These are phyloP conservation scores for Monosporascus sp. DNA, from an alignment of 2,329 filamentous ascomycete species.

Conservation along the genomic window DNA sequence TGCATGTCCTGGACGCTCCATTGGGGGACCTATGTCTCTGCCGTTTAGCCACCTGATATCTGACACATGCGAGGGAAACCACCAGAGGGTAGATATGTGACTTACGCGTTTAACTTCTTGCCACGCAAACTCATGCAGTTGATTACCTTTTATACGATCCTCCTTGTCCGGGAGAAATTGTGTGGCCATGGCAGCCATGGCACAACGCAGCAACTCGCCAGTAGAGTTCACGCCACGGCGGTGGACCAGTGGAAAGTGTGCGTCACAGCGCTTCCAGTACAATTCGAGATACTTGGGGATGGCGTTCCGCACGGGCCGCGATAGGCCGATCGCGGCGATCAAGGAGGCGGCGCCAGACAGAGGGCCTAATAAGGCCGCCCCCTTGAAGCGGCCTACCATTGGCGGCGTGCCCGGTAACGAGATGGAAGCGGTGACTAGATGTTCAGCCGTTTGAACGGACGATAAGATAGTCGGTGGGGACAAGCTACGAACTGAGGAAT, in stretches of 20 bases:
- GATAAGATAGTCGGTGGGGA: constrained; percentile 39
- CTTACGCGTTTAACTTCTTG: constrained; percentile 46
- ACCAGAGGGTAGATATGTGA: constrained; percentile 8
- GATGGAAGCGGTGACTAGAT: constrained; percentile 40
- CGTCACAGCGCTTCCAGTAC: constrained; percentile 49
- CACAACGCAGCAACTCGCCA: constrained; percentile 42
- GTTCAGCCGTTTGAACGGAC: constrained; percentile 41
- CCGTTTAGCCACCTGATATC: constrained; percentile 7
- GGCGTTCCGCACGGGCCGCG: constrained; percentile 31
- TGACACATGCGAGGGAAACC: neutral
- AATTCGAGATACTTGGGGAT: constrained; percentile 46
- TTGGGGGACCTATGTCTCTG: constrained; percentile 33
- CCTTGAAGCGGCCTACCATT: constrained; percentile 36
- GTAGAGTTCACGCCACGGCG: constrained; percentile 36
- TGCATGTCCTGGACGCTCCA: constrained; percentile 49
- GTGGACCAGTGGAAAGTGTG: constrained; percentile 46
- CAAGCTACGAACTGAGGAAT: constrained; percentile 43
- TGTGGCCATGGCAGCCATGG: constrained; percentile 53
- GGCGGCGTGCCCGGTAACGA: constrained; percentile 32
- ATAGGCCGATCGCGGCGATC: constrained; percentile 32
- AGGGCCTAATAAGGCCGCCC: constrained; percentile 30
- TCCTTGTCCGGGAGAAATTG: constrained; percentile 44
- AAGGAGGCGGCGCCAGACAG: constrained; percentile 29
- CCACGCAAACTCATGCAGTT: constrained; percentile 47
- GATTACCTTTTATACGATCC: constrained; percentile 43